Base-by-base conservation (phyloP, 441 rosid genomes). In the Macaranga tanarius region DNA sequence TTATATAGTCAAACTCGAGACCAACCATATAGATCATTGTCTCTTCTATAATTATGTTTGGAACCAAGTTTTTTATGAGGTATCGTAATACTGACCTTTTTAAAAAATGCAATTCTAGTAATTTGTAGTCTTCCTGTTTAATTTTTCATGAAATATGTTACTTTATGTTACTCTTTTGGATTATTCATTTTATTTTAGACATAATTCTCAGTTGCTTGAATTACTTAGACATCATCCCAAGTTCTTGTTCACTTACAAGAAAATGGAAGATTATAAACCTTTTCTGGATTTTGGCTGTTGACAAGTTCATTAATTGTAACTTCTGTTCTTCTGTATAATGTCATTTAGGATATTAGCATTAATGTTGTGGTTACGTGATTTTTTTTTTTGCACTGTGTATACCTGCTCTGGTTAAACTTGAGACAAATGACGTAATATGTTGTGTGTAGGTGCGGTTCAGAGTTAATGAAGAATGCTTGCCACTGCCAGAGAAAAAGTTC, bases 371-470 rank as follows among this genome's bases (percentile, higher is more conserved):
- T 67, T 23, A 2, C 4, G 10, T 23, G 22, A 50, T 48, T 48
- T 58, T 44, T 45, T 70, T 70, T 19, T 69, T 34, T 57, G 26
- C 19, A 42, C 64, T 15, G 10, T 58, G 44, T 25, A 2, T 23
- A 42, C 55, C 44, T 57, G 8, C 11, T 54, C 57, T 69, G 42
- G 20, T 8, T 47, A 23, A 57, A 7, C 42, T 38, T 23, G 64
- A 57, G 2, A 42, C 10, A 25, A 13, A 44, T 9, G 6, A 44
- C 25, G 34, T 45, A 20, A 31, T 67, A 47, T 50, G 31, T 67
- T 60, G 58, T 67, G 69, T n/a, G 65, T 38, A 80, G 83, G 83
- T 80, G 59, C 67, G 78, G 45, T 80, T 80, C 67, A 63, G 12
- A 25, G 56, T 77, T 58, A 13, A 55, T 55, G 66, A 80, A 65